These are phyloP conservation scores for Hypoxylon perforatum DNA, from an alignment of 495 filamentous ascomycete species.

Conservation along the genomic window DNA sequence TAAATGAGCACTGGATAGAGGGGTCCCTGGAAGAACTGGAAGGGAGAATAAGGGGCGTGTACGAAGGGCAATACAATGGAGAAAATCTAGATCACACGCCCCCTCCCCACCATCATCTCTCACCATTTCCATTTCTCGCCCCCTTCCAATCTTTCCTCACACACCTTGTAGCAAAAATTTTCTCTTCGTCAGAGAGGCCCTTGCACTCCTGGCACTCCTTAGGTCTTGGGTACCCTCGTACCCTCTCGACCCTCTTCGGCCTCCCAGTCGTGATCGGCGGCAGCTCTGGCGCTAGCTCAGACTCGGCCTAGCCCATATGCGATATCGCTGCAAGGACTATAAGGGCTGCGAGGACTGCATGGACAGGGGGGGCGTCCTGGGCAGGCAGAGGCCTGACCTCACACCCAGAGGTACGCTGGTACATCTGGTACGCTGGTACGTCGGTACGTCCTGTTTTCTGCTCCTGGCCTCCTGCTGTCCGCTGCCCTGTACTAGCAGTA, in stretches of 20 bases:
- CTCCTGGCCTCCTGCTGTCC: too few species aligned
- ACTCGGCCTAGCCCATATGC: conserved; percentile 37
- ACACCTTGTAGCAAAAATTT: conserved; percentile 38
- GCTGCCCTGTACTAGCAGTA: too few species aligned
- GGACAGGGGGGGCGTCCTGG: background rate
- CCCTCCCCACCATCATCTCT: conserved; percentile 25
- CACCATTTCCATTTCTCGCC: conserved; percentile 19
- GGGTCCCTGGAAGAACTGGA: conserved; percentile 31
- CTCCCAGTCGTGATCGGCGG: conserved; percentile 39
- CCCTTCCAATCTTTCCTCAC: conserved; percentile 36
- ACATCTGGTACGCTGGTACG: too few species aligned
- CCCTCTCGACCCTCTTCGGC: conserved; percentile 14
- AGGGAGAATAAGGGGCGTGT: conserved; percentile 31
- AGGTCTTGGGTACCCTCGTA: conserved; percentile 9
- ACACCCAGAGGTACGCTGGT: too few species aligned
- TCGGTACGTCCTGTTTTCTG: too few species aligned
- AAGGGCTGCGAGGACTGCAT: conserved; percentile 6
- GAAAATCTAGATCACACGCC: conserved; percentile 40
- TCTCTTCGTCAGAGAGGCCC: conserved; percentile 37
- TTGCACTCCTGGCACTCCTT: conserved; percentile 13
- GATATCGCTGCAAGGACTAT: conserved; percentile 30
- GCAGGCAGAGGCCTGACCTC: too few species aligned
- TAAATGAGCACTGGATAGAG: conserved; percentile 25
- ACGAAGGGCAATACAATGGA: conserved; percentile 27
- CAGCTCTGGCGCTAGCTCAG: conserved; percentile 36